These are phyloP conservation scores for Syzygium jambos DNA, from an alignment of 345 rosid genomes.

Conservation along the genomic window DNA sequence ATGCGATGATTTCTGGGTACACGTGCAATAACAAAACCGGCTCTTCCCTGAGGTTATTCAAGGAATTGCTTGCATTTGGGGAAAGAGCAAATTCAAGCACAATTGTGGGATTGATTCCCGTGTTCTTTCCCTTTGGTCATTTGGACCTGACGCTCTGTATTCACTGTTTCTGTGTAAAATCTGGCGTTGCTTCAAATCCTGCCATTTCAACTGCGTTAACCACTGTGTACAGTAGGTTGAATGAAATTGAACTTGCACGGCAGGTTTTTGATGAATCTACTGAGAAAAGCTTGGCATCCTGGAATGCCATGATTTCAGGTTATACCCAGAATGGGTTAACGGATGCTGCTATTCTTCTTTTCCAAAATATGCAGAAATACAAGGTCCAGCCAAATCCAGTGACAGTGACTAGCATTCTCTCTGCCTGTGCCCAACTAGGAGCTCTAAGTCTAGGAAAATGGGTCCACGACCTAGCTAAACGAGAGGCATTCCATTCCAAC, in stretches of 20 bases:
- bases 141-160: constrained; percentile 37
- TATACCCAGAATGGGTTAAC: constrained; percentile 72
- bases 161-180: constrained; percentile 48
- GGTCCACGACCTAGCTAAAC: constrained; percentile 47
- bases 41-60: constrained; percentile 44
- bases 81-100: constrained; percentile 45
- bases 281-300: constrained; percentile 58
- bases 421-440: constrained; percentile 81
- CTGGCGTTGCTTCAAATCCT: constrained; percentile 30
- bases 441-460: constrained; percentile 61
- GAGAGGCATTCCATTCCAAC: constrained; percentile 43
- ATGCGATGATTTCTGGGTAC: constrained; percentile 76
- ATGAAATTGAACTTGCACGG: constrained; percentile 51
- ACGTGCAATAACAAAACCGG: constrained; percentile 40
- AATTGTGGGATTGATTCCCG: constrained; percentile 63
- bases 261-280: constrained; percentile 42
- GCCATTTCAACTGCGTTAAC: constrained; percentile 56
- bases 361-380: constrained; percentile 51
- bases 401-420: constrained; percentile 60
- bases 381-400: constrained; percentile 49
- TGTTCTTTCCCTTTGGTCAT: constrained; percentile 46
- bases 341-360: constrained; percentile 56
- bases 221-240: constrained; percentile 52
- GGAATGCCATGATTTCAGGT: constrained; percentile 88
- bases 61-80: constrained; percentile 34